Evolutionary conservation across 2,329 filamentous ascomycete species (phyloP).

Genomic region (Fusarium torulosum): DNA sequence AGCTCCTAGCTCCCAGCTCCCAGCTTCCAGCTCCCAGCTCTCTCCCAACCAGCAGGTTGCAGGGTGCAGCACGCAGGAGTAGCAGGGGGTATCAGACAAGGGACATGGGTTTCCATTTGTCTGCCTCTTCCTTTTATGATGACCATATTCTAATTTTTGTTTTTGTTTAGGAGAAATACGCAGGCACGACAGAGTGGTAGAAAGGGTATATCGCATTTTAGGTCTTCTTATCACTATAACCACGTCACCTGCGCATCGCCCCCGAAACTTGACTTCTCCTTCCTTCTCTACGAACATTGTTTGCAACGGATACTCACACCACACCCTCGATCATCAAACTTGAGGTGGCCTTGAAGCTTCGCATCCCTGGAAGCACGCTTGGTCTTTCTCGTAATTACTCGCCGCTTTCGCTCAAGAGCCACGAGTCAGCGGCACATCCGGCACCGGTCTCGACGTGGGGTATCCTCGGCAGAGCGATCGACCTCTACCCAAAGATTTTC

Average conservation of each 20-base stretch:
- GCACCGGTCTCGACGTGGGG: slow-evolving; percentile 50
- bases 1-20: slow-evolving; percentile 25
- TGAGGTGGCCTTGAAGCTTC: slow-evolving; percentile 6
- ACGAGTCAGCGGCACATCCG: slow-evolving; percentile 53
- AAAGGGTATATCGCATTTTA: too few species aligned
- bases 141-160: slow-evolving; percentile 23
- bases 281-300: slow-evolving; percentile 1
- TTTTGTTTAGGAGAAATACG: slow-evolving; percentile 36
- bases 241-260: slow-evolving; percentile 23
- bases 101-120: slow-evolving; percentile 43
- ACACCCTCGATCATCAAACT: slow-evolving; percentile 31
- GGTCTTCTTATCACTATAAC: too few species aligned
- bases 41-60: slow-evolving; percentile 34
- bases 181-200: slow-evolving; percentile 23
- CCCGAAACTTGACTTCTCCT: slow-evolving; percentile 30
- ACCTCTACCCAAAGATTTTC: slow-evolving; percentile 41
- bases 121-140: slow-evolving; percentile 26
- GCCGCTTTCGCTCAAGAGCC: slow-evolving; percentile 47
- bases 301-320: neutral
- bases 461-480: slow-evolving; percentile 49
- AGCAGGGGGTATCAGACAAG: neutral
- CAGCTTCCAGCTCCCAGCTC: slow-evolving; percentile 26
- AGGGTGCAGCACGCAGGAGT: slow-evolving; percentile 36
- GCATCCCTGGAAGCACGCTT: slow-evolving; percentile 26
- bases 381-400: slow-evolving; percentile 45